phyloP scores from a whole-genome alignment of 345 rosid species.

The Boechera divaricarpa region DNA sequence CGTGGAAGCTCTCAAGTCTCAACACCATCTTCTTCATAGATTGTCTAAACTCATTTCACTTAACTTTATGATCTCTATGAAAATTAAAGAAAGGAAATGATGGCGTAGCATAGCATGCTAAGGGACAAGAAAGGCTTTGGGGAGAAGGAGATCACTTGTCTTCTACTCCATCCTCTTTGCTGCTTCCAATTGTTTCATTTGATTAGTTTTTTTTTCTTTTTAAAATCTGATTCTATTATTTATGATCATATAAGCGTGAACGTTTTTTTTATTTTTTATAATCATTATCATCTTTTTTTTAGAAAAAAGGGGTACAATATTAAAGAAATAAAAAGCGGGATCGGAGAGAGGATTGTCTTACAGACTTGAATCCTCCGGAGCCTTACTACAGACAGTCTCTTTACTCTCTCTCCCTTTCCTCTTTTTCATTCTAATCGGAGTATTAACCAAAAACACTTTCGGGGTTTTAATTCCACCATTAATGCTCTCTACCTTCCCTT shows the following conservation, averaged over 20 bases:
- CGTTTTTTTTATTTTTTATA: neutral
- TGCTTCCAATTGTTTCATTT: neutral
- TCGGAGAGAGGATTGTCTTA: slow-evolving; percentile 29
- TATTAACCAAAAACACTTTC: neutral
- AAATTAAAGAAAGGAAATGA: slow-evolving; percentile 15
- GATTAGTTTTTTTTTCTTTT: neutral
- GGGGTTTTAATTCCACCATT: slow-evolving; percentile 22
- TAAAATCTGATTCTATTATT: neutral
- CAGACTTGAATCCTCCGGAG: slow-evolving; percentile 21
- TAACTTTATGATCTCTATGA: neutral
- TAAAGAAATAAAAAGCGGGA: slow-evolving; percentile 12
- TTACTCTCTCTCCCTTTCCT: neutral
- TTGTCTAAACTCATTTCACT: neutral
- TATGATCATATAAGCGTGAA: slow-evolving; percentile 31
- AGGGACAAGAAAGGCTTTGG: slow-evolving; percentile 44
- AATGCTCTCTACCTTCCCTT: slow-evolving; percentile 23
- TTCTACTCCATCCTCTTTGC: slow-evolving; percentile 28
- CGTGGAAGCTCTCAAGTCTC: slow-evolving; percentile 27
- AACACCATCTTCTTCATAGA: neutral
- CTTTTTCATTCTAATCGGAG: slow-evolving; percentile 6
- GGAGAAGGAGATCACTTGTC: slow-evolving; percentile 33
- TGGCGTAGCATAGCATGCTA: slow-evolving; percentile 40
- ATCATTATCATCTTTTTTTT: neutral
- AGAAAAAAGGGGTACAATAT: neutral
- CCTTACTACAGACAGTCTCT: neutral